Evolutionary conservation across 1,284 basidiomycete species (phyloP).

Genomic region (Pulchroboletus neoregius): DNA sequence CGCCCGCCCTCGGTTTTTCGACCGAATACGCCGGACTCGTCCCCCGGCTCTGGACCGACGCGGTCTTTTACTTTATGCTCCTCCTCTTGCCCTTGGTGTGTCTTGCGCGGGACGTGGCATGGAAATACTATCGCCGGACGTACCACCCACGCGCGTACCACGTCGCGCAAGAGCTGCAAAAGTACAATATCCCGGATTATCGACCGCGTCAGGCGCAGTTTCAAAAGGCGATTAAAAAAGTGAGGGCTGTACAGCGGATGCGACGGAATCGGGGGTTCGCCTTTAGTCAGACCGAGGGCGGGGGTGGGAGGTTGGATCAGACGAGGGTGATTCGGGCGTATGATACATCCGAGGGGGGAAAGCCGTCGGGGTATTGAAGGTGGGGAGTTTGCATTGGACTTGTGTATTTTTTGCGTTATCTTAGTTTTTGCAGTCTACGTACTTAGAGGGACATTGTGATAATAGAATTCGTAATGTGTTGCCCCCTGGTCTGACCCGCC

Average conservation of each 20-base stretch:
- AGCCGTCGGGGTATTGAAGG: conserved; percentile 67
- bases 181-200: conserved; percentile 98
- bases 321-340: conserved; percentile 84
- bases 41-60: conserved; percentile 81
- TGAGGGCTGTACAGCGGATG: conserved; percentile 93
- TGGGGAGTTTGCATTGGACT: background rate
- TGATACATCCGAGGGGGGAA: conserved; percentile 73
- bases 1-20: conserved; percentile 86
- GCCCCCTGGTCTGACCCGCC: too few species aligned
- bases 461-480: too few species aligned
- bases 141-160: conserved; percentile 92
- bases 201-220: conserved; percentile 97
- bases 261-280: conserved; percentile 92
- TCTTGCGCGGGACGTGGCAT: conserved; percentile 86
- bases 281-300: conserved; percentile 91
- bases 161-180: conserved; percentile 95
- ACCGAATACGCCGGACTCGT: conserved; percentile 89
- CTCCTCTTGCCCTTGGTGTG: conserved; percentile 87
- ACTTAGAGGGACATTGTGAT: too few species aligned
- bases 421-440: too few species aligned
- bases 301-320: conserved; percentile 56
- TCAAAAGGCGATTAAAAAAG: conserved; percentile 98
- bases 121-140: conserved; percentile 95
- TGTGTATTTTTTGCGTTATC: background rate
- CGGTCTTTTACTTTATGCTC: conserved; percentile 87